Evolutionary conservation across 805 yeast species (phyloP), one percentile per base, ranked within the genome.

Genomic region (Zygotorulaspora danielsina): DNA sequence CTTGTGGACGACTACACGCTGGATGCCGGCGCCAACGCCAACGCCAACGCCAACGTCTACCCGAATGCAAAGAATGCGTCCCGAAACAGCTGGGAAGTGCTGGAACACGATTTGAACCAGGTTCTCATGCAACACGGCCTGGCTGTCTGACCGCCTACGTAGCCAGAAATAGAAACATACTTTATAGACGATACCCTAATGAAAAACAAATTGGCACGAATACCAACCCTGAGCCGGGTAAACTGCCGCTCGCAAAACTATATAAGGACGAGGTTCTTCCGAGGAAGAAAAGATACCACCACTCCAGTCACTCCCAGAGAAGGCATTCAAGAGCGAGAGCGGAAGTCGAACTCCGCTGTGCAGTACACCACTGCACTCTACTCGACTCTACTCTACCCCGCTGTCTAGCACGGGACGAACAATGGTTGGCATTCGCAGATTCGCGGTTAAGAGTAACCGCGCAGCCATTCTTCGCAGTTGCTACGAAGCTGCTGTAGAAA

Each of bases 1-100:
- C 42, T 51, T 29, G 49, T 48, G 9, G 32, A 33, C 25, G 42
- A 32, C 24, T 26, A 24, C 24, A 32, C 36, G 19, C 33, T 31
- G n/a, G 38, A 40, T 6, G 39, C 37, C 8, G 36, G 39, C 18
- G 39, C 43, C 43, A 36, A 33, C 38, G 3, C 32, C n/a, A 29
- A 9, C 17, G 19, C 9, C 4, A 16, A 24, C 12, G 27, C 27
- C 7, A 24, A 24, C 11, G 12, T 24, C 5, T 11, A 7, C 27
- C n/a, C n/a, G n/a, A 27, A 15, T 12, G n/a, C 31, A n/a, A 27
- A 12, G 18, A 27, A 27, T 27, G 6, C 11, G 5, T 27, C 15
- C 5, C 26, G 25, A 19, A 17, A 33, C 30, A 37, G 36, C 20
- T 37, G 40, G 40, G 26, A 21, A 9, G 15, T 13, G 8, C 35